Evolutionary conservation across 192 early-diverging fungal species (phyloP).

Genomic region (Mortierella antarctica): DNA sequence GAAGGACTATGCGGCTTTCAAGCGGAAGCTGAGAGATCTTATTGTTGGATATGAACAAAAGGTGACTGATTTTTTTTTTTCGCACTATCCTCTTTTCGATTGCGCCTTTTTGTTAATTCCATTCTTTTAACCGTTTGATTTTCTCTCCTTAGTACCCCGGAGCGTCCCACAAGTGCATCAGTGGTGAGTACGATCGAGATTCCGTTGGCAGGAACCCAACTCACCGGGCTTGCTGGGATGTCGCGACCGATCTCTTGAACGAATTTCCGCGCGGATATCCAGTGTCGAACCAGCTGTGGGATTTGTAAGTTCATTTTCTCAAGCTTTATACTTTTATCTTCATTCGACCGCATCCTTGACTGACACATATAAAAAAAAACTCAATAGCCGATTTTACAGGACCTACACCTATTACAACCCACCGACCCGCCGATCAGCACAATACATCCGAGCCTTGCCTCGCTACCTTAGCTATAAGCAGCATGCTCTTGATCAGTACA

Average conservation of each 20-base stretch:
- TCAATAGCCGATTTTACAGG: slow-evolving; percentile 34
- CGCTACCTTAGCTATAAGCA: slow-evolving; percentile 29
- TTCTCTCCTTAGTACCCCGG: slow-evolving; percentile 20
- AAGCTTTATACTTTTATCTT: neutral
- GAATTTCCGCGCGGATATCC: slow-evolving; percentile 31
- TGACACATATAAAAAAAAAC: neutral
- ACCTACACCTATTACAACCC: slow-evolving; percentile 44
- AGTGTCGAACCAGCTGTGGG: slow-evolving; percentile 25
- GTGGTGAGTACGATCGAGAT: slow-evolving; percentile 45
- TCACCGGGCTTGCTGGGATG: slow-evolving; percentile 44
- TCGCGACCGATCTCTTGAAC: slow-evolving; percentile 20
- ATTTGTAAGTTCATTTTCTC: slow-evolving; percentile 24
- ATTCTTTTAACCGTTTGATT: neutral
- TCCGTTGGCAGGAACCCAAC: slow-evolving; percentile 35
- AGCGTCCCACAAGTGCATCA: slow-evolving; percentile 46
- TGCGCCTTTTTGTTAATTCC: neutral
- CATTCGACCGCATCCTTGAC: neutral
- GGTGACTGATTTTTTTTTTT: neutral
- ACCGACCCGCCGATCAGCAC: slow-evolving; percentile 11
- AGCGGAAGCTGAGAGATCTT: slow-evolving; percentile 13
- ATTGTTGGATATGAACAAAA: slow-evolving; percentile 35
- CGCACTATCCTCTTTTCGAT: neutral
- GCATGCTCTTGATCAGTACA: slow-evolving; percentile 37
- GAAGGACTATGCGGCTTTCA: slow-evolving; percentile 21
- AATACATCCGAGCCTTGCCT: slow-evolving; percentile 26